A percentile compares a stretch with the other conserved stretches of the same genome.
Conservation (phyloP, 2,329 filamentous ascomycete genomes). For the Hypoxylon sp. region DNA sequence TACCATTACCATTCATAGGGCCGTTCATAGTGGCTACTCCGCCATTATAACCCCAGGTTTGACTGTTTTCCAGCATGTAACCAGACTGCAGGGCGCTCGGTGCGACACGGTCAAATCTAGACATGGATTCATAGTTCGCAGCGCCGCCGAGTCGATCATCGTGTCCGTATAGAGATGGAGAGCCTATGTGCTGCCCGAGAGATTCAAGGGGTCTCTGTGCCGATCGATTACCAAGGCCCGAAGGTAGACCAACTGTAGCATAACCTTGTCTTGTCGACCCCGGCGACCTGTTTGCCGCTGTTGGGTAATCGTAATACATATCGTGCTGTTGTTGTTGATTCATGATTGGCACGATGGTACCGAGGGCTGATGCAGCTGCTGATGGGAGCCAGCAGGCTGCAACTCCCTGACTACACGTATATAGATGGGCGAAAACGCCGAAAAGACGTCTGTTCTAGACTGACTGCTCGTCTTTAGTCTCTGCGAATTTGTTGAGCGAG, state of each 20-base stretch:
- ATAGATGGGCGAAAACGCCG: constrained; percentile 38
- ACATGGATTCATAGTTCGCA: constrained; percentile 68
- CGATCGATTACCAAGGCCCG: constrained; percentile 68
- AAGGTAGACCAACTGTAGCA: constrained; percentile 68
- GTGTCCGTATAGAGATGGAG: constrained; percentile 77
- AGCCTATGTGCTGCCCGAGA: constrained; percentile 70
- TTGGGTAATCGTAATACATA: constrained; percentile 79
- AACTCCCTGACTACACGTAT: constrained; percentile 48
- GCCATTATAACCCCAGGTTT: constrained; percentile 82
- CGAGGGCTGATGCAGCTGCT: constrained; percentile 48
- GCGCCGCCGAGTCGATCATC: constrained; percentile 69
- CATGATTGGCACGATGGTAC: constrained; percentile 53
- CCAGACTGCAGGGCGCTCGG: constrained; percentile 56
- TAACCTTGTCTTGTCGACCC: constrained; percentile 75
- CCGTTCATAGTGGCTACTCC: constrained; percentile 74
- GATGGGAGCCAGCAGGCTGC: constrained; percentile 50
- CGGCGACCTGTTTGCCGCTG: constrained; percentile 75
- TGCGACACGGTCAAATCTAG: constrained; percentile 55
- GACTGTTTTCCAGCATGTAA: constrained; percentile 75
- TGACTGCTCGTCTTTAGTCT: constrained; percentile 15
- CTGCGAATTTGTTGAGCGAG: constrained; percentile 14
- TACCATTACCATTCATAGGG: constrained; percentile 73
- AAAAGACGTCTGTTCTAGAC: constrained; percentile 11
- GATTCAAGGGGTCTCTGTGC: constrained; percentile 83
- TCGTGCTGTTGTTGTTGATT: constrained; percentile 68